Base-by-base conservation (phyloP, 2,329 filamentous ascomycete species). In the Lizonia empirigonia region DNA sequence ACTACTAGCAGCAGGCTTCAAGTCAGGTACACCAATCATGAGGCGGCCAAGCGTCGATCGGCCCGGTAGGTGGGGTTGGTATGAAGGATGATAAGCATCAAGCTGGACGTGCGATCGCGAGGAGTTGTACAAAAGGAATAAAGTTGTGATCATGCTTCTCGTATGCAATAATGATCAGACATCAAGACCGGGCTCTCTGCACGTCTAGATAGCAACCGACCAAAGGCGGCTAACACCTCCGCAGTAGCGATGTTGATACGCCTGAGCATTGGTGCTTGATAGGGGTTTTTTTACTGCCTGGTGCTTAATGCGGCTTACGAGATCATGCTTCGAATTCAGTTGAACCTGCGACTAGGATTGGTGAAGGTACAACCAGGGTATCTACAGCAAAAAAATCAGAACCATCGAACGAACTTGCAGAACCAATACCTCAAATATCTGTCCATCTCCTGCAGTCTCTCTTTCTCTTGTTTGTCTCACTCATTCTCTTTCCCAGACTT, bases 1-100 rank as follows among this genome's bases (percentile, higher is more conserved):
- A 35, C 7, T 9, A 20, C 24, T 45, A 41, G 41, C 41, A 18
- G 48, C 35, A 12, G 23, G 35, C 3, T 22, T 16, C 23, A 40
- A 8, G 19, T 33, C 19, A 51, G 49, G 49, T 30, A 51, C 49
- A 51, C 49, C 49, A 51, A 51, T 51, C 41, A 41, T 1, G 8
- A 7, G 2, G 10, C 26, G 16, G 7, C 30, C 41, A 35, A 16
- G 10, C 7, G 30, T 36, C 19, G 36, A 51, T 36, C 49, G 49
- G 49, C 30, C 49, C 49, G 41, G 30, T 12, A 10, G 32, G 46
- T 44, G 46, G 46, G 38, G 46, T 27, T 22, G 26, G 16, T 9
- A 42, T 49, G 46, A 32, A 42, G 46, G 47, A 44, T 47, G 20
- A 22, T 29, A 40, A 4, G 34, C 26, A 33, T 30, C 27, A 30